Evolutionary conservation across 225 moss, liverwort and hornwort genomes (phyloP), one percentile per base, ranked within the genome.

Genomic region (Physcomitrellopsis africana): DNA sequence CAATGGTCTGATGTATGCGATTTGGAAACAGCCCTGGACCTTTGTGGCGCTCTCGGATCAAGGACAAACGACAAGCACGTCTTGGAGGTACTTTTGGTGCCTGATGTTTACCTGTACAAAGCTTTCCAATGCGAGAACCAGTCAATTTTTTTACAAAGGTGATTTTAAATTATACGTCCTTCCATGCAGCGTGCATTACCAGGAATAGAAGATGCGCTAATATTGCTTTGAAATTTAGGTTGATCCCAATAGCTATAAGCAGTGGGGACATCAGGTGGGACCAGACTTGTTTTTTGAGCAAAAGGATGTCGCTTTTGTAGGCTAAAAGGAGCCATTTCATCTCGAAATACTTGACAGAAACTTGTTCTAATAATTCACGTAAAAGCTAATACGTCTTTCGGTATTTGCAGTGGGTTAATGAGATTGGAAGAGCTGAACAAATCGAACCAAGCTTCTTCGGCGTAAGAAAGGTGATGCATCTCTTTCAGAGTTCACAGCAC

Each of bases 31-130:
- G 93, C 99, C 14, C 93, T 95, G 10, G 95, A 95, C 76, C 95
- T 99, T 68, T 99, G 91, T 74, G 95, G 95, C 69, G 99, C 99
- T 49, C 83, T 99, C 51, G 89, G 84, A 61, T 99, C 95, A 82
- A 92, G 93, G 75, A 90, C 95, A 10, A 93, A 99, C 70, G 99
- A 99, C 43, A 70, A 76, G 69, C 89, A 88, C 73, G 13, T 99
- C 64, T 77, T 95, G 75, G 84, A 99, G 96, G 96, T 96, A 90
- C 47, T 47, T 8, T 63, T 67, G 41, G 43, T 55, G 10, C 59
- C 47, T 68, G 45, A 8, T 45, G 48, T 24, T 54, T 55, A 8
- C 1, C 2, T 2, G 27, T 1, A 11, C 7, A 23, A 53, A 24
- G 1, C 14, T 12, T 57, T 6, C 19, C 3, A 6, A 9, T 49